Evolutionary conservation across 2,329 filamentous ascomycete species (phyloP).

Genomic region (Aureobasidium mangrovei): DNA sequence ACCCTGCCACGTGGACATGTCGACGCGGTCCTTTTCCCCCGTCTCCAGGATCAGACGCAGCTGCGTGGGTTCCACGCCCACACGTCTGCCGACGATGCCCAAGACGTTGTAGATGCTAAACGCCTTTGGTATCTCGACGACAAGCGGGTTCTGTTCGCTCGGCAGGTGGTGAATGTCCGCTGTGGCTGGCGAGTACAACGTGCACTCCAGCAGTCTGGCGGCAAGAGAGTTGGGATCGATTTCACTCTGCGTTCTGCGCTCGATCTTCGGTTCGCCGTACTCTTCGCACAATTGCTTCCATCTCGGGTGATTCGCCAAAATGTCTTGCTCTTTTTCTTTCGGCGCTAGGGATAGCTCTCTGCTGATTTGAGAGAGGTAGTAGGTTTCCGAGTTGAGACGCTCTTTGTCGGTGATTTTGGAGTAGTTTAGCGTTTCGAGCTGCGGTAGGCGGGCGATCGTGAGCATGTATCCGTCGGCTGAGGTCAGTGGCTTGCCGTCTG

Average conservation of each 20-base stretch:
- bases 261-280: constrained; percentile 63
- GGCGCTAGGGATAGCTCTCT: constrained; percentile 59
- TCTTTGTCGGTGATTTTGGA: constrained; percentile 60
- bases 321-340: constrained; percentile 42
- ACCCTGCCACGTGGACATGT: constrained; percentile 44
- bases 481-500: constrained; percentile 37
- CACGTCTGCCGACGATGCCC: constrained; percentile 64
- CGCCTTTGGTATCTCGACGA: constrained; percentile 57
- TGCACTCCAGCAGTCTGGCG: constrained; percentile 58
- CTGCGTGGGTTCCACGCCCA: constrained; percentile 53
- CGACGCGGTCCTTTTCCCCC: constrained; percentile 76
- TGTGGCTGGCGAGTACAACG: constrained; percentile 44
- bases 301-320: constrained; percentile 59
- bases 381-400: constrained; percentile 80
- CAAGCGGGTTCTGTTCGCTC: constrained; percentile 17
- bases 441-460: constrained; percentile 64
- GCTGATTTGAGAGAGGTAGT: constrained; percentile 79
- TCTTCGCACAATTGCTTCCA: constrained; percentile 65
- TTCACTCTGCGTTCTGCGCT: constrained; percentile 30
- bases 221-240: constrained; percentile 75
- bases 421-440: constrained; percentile 64
- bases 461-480: constrained; percentile 85
- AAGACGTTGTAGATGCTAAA: constrained; percentile 77
- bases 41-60: constrained; percentile 77
- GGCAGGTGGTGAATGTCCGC: constrained; percentile 18